Base-by-base conservation (phyloP, 805 yeast species). In the Candida pseudofarinosa region DNA sequence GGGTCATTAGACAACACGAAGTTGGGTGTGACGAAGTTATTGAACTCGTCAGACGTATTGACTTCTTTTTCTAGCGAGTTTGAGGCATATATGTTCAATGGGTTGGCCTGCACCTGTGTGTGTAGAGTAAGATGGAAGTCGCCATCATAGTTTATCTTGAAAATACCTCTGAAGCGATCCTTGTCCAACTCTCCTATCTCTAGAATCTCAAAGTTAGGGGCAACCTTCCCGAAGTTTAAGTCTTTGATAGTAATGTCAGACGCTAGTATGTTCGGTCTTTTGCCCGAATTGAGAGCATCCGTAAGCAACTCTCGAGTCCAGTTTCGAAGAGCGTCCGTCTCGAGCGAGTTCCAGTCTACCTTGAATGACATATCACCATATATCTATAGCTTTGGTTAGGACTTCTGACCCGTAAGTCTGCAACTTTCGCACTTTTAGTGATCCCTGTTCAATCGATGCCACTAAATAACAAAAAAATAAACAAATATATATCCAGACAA, bases 61-160 rank as follows among this genome's bases (percentile, higher is more conserved):
- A 64, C 52, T 42, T 68, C 73, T 19, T 59, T 58, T 35, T 69
- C 71, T 30, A 65, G 51, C 19, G 66, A 57, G 41, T 71, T 71
- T 28, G 70, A 63, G 33, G 75, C 70, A 59, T 85, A 82, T 20
- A 86, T 85, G 46, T 83, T 82, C 41, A 88, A 67, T 4, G 93
- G 85, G 60, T 88, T 88, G 1, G 95, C 96, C 60, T 87, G 89
- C 12, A 88, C 88, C 43, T 83, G 80, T 0, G 95, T 86, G 41
- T 80, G 84, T 40, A 87, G 70, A 1, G 89, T 83, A 41, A 86
- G 77, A 42, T 78, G 78, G 15, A 88, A 87, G 58, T 84, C 88
- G 2, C 95, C 95, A 37, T 71, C 69, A 58, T 87, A 86, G 51
- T 77, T 80, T 47, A 86, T 74, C 53, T 85, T 86, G 69, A 86